phyloP scores from a whole-genome alignment of 169 alveolate genomes.

The Perkinsus olseni region DNA sequence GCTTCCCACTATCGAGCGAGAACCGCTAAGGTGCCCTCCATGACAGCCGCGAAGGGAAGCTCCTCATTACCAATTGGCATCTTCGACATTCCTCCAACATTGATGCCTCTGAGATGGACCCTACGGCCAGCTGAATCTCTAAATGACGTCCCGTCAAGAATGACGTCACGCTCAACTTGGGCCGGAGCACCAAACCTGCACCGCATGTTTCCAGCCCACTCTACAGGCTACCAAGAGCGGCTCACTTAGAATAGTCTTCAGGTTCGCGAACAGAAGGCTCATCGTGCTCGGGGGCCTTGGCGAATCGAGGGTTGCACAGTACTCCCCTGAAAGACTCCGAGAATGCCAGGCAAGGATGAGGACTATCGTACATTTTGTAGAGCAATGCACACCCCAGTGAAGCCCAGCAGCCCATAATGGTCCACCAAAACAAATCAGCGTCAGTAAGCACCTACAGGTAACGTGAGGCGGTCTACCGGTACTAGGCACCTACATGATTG shows the following conservation, averaged over 20 bases:
- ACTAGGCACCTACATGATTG: not conserved
- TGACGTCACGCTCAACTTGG: not conserved
- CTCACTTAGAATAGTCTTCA: not conserved
- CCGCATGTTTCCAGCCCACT: not conserved
- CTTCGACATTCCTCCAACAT: conserved; percentile 3
- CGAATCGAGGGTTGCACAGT: not conserved
- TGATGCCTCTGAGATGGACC: not conserved
- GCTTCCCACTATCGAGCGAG: not conserved
- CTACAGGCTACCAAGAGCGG: not conserved
- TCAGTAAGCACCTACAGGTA: not conserved
- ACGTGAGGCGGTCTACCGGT: not conserved
- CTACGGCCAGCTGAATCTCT: not conserved
- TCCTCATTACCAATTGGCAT: not conserved
- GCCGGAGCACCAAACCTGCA: not conserved
- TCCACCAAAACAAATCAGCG: not conserved
- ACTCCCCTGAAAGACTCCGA: not conserved
- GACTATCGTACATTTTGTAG: not conserved
- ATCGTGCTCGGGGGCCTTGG: not conserved
- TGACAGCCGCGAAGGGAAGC: not conserved
- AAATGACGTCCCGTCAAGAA: not conserved
- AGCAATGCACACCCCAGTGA: not conserved
- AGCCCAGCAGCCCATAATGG: not conserved
- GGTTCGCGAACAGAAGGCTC: not conserved
- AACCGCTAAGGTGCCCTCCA: no score
- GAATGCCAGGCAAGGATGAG: not conserved